Evolutionary conservation across 2,329 filamentous ascomycete species (phyloP), one percentile per base, ranked within the genome.

Genomic region (Epichloe hybrida): DNA sequence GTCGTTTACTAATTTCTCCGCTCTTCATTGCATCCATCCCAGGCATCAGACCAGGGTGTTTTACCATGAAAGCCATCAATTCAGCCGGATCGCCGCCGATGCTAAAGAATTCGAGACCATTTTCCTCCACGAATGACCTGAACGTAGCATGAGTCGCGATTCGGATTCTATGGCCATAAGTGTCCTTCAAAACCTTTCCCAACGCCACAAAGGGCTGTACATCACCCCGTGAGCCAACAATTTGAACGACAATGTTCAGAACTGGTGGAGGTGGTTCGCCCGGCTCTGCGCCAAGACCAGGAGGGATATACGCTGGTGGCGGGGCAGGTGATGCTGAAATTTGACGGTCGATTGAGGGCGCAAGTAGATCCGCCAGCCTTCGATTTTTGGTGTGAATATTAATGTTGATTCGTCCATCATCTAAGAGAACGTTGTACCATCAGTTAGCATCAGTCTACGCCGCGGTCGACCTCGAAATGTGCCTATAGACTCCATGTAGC

Each of bases 51-150:
- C 88, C 86, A 0, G 88, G 87, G 57, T 93, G 86, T 66, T 90
- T 90, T 44, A 93, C 88, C 88, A 94, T 94, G 60, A 91, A 94
- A 3, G 88, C 86, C 85, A 88, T 89, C 42, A 88, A 71, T 59
- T 86, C 78, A 1, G 81, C 76, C 1, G 85, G 85, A 61, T 89
- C 83, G 3, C 84, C 85, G n/a, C 84, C 84, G 48, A 88, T 85
- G 54, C 69, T 77, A 64, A 85, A 88, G 64, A 88, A 90, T 59
- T 89, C 86, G 13, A 90, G 73, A 0, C 75, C 83, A 61, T 82
- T 81, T 49, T 85, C 78, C 53, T 81, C 75, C 3, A 89, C 80
- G 56, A 88, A 86, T 1, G 71, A 64, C 56, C 79, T 73, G 58
- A 90, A 90, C 2, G 74, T 80, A 3, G 76, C 66, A 59, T 90